Conservation (phyloP, 768 basidiomycete species). For the Cyclocybe aegerita region DNA sequence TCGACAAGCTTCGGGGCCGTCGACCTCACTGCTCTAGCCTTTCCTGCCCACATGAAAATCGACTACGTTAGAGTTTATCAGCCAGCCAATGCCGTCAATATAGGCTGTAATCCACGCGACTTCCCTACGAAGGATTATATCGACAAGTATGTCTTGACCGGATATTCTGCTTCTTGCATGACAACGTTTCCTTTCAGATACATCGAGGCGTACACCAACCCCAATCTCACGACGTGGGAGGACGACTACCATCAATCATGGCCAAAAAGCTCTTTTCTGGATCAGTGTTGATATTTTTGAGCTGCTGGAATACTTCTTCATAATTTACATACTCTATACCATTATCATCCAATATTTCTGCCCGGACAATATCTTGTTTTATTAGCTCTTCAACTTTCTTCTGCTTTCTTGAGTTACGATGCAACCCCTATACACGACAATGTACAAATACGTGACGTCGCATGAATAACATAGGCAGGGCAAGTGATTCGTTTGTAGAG, state of each 20-base stretch:
- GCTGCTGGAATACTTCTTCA: too few relatives aligned
- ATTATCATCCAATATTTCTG: neutral
- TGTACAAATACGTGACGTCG: neutral
- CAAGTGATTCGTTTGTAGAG: conserved; percentile 40
- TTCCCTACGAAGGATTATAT: conserved; percentile 79
- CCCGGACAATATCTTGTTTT: neutral
- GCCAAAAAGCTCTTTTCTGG: conserved; percentile 58
- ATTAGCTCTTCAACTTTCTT: neutral
- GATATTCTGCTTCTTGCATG: neutral
- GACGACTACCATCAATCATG: conserved; percentile 51
- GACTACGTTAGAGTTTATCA: conserved; percentile 74
- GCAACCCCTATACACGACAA: neutral
- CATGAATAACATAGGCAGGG: conserved; percentile 39
- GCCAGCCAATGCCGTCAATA: conserved; percentile 53
- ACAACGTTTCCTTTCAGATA: conserved; percentile 33
- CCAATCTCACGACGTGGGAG: conserved; percentile 56
- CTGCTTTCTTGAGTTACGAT: neutral
- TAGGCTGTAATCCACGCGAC: conserved; percentile 68
- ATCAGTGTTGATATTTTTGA: conserved; percentile 27
- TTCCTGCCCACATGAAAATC: conserved; percentile 56
- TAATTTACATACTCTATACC: neutral
- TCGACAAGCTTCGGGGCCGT: conserved; percentile 75
- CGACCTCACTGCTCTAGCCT: conserved; percentile 65
- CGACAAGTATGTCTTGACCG: conserved; percentile 38
- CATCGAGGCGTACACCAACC: conserved; percentile 69